Evolutionary conservation across 1,284 basidiomycete genomes (phyloP), one percentile per base, ranked within the genome.

Genomic region (Xerocomus amazonicus): DNA sequence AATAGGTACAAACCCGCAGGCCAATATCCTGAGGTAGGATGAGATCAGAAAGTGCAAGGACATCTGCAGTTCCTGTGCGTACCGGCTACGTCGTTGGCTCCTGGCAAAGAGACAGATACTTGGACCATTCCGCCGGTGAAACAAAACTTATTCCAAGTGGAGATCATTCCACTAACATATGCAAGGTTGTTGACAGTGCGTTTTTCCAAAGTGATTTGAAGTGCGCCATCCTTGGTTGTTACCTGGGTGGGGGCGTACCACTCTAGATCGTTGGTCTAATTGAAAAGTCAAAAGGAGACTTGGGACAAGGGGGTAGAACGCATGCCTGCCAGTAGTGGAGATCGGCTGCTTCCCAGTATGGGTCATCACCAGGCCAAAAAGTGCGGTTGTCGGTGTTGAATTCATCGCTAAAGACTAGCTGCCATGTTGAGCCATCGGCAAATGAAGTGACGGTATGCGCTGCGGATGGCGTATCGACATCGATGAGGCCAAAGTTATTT

Each of bases 71-170:
- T 19, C 13, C 16, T 41, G 33, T 19, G 33, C 50, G 80, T 67
- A 43, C 83, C 83, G 33, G 57, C 43, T 33, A 76, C 48, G 40
- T 75, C 75, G 60, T 78, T 82, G 14, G 71, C 70, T 1, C 95
- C 96, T 0, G 96, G 95, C 8, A 97, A 72, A n/a, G 78, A 80
- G n/a, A 94, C 83, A 6, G 78, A 76, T 5, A 79, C 77, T 59
- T 86, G 79, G 41, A 92, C 70, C 51, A 90, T 72, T 19, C 90
- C 90, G 32, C 92, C 91, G 1, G 89, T 93, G 71, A 97, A 97
- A 70, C 95, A 97, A 61, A 97, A 90, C 68, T 97, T 92, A 68
- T 93, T 93, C 91, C 91, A 92, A 9, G 78, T 79, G 26, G 83
- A 73, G 61, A 91, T 70, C 75, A 84, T 74, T 0, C 83, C 87